Base-by-base conservation (phyloP, 192 early-diverging fungal species). In the Entrophospora sp. region DNA sequence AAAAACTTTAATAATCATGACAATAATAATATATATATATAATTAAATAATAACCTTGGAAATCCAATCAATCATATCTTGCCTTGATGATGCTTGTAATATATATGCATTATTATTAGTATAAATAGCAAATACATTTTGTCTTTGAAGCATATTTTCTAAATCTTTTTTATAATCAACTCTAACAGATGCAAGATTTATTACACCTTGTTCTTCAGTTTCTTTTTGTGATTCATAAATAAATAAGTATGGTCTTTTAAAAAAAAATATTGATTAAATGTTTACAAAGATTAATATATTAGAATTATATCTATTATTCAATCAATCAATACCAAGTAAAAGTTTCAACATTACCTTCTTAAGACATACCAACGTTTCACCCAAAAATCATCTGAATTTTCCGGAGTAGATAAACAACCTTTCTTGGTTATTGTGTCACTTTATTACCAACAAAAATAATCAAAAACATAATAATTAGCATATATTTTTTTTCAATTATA, bases 241-340 rank as follows among this genome's bases (percentile, higher is more conserved):
- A n/a, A n/a, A n/a, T n/a, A n/a, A n/a, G n/a, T n/a, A n/a, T n/a
- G n/a, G n/a, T n/a, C 42, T 16, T 43, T 16, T 18, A 43, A 2
- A 43, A 2, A 16, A n/a, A 43, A 2, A 43, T 16, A 43, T 10
- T 16, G 8, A 42, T 42, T 10, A 43, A 43, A 12, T 43, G 18
- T 16, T 43, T 7, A 42, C 3, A 43, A 16, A 43, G n/a, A 46
- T 45, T 69, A 71, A 77, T 64, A 82, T 78, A 31, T 84, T 73
- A 52, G 88, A 72, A 27, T 91, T 88, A 76, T 89, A 85, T 86
- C 88, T 91, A 6, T 85, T 75, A 49, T 83, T 81, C 3, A 78
- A 71, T 91, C 92, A 95, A 12, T 71, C 70, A 52, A 87, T 78
- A 49, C 79, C 78, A 27, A 76, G 70, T 77, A 20, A 78, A 79